Evolutionary conservation across 2,329 filamentous ascomycete species (phyloP).

Genomic region (Phyllosticta ampelicida): DNA sequence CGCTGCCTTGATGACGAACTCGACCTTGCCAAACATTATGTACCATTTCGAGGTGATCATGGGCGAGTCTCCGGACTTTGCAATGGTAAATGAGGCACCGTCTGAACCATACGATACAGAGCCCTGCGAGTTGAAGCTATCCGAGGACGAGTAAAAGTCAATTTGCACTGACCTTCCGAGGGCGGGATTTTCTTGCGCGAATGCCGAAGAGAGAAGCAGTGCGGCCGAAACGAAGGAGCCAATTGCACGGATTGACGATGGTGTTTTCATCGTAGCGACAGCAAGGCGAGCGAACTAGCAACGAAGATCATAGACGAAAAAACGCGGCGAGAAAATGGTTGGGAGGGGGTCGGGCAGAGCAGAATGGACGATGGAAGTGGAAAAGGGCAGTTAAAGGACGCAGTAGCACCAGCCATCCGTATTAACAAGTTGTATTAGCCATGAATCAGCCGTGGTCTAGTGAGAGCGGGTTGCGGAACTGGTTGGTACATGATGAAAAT

Average conservation of each 20-base stretch:
- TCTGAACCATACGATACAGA: conserved; percentile 62
- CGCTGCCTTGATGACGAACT: conserved; percentile 74
- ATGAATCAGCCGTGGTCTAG: not conserved
- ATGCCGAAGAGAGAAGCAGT: conserved; percentile 29
- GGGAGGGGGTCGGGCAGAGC: not conserved
- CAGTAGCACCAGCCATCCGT: conserved; percentile 3
- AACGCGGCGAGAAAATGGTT: conserved; percentile 8
- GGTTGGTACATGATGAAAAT: not conserved
- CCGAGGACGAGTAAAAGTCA: conserved; percentile 69
- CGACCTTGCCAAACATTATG: conserved; percentile 96
- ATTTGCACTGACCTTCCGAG: conserved; percentile 72
- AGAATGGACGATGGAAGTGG: not conserved
- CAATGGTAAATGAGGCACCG: conserved; percentile 73
- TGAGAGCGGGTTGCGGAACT: not conserved
- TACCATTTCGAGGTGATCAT: conserved; percentile 87
- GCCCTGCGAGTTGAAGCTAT: conserved; percentile 64
- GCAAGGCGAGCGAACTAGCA: not conserved
- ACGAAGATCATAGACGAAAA: not conserved
- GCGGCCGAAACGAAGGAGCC: conserved; percentile 30
- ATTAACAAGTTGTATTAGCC: not conserved
- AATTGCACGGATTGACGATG: conserved; percentile 17
- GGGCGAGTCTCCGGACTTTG: conserved; percentile 68
- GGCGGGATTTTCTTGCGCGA: conserved; percentile 52
- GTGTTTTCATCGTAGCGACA: conserved; percentile 22
- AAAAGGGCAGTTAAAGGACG: not conserved